Evolutionary conservation across 129 eudicot species (phyloP).

Genomic region (Artemisia annua): DNA sequence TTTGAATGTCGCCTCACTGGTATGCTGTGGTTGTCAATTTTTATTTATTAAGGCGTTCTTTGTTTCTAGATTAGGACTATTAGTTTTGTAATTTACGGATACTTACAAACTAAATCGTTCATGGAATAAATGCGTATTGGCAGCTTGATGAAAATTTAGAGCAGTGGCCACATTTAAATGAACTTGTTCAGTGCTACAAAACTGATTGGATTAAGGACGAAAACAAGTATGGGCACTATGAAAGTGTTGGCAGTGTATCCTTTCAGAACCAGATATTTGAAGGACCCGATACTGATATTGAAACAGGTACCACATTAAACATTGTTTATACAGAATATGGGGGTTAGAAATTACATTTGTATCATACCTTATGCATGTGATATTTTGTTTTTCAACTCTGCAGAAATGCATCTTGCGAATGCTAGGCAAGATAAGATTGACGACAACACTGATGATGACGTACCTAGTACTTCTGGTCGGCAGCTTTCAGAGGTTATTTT

Average conservation of each 20-base stretch:
- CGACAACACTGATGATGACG: constrained; percentile 75
- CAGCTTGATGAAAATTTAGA: constrained; percentile 97
- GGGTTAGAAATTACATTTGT: background rate
- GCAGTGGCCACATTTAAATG: constrained; percentile 98
- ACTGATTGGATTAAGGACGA: constrained; percentile 98
- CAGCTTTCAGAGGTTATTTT: constrained; percentile 48
- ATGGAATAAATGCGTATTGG: constrained; percentile 21
- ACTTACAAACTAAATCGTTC: constrained; percentile 9
- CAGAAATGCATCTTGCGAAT: constrained; percentile 92
- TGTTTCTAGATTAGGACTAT: constrained; percentile 17
- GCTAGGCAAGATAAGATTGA: constrained; percentile 66
- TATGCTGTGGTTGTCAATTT: constrained; percentile 21
- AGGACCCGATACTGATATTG: constrained; percentile 98
- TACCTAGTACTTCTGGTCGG: constrained; percentile 92
- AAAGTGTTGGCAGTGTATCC: constrained; percentile 67
- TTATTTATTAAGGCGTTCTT: constrained; percentile 9
- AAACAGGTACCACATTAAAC: constrained; percentile 75
- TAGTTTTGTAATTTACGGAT: constrained; percentile 12
- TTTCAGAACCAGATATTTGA: constrained; percentile 93
- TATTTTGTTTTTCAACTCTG: constrained; percentile 24
- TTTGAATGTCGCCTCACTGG: constrained; percentile 78
- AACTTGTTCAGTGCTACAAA: constrained; percentile 91
- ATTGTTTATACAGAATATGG: too few relatives aligned
- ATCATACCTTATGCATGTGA: constrained; percentile 8
- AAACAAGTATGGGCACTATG: constrained; percentile 93